Evolutionary conservation across 2,329 filamentous ascomycete species (phyloP).

Genomic region (Cordyceps pruinosa): DNA sequence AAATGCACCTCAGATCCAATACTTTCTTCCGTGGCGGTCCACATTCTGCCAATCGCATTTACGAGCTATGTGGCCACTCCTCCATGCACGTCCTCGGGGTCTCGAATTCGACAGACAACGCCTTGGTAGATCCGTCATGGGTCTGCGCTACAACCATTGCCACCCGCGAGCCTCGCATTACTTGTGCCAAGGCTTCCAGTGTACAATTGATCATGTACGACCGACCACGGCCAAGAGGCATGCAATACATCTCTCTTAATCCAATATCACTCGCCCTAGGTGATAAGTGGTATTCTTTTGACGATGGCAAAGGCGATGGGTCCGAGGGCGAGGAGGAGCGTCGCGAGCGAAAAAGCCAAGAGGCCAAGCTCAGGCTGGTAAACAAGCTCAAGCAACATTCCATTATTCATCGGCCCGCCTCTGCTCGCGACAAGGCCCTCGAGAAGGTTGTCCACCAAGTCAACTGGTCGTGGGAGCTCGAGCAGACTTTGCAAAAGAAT

Average conservation of each 20-base stretch:
- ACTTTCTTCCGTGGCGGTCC: conserved; percentile 77
- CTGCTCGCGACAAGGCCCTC: conserved; percentile 75
- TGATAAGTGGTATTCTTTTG: conserved; percentile 52
- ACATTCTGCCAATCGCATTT: conserved; percentile 73
- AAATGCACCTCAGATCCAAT: conserved; percentile 77
- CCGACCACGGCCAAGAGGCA: conserved; percentile 72
- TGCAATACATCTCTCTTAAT: conserved; percentile 92
- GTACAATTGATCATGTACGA: conserved; percentile 88
- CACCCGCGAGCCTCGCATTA: conserved; percentile 60
- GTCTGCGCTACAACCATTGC: conserved; percentile 54
- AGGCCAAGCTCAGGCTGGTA: conserved; percentile 59
- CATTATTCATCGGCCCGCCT: conserved; percentile 67
- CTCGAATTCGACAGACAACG: conserved; percentile 56
- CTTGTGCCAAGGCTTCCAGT: conserved; percentile 62
- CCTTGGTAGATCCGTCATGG: conserved; percentile 57
- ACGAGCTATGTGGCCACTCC: conserved; percentile 74
- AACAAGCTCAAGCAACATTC: conserved; percentile 86
- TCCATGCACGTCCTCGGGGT: conserved; percentile 82
- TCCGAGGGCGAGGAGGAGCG: conserved; percentile 68
- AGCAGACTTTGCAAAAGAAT: conserved; percentile 80
- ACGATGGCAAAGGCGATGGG: conserved; percentile 30
- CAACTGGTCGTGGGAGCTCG: conserved; percentile 91
- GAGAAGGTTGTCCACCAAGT: conserved; percentile 83
- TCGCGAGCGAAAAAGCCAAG: conserved; percentile 51
- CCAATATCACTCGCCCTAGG: conserved; percentile 83